Base-by-base conservation (phyloP, 176 grass and related monocot genomes). In the Ensete ventricosum region DNA sequence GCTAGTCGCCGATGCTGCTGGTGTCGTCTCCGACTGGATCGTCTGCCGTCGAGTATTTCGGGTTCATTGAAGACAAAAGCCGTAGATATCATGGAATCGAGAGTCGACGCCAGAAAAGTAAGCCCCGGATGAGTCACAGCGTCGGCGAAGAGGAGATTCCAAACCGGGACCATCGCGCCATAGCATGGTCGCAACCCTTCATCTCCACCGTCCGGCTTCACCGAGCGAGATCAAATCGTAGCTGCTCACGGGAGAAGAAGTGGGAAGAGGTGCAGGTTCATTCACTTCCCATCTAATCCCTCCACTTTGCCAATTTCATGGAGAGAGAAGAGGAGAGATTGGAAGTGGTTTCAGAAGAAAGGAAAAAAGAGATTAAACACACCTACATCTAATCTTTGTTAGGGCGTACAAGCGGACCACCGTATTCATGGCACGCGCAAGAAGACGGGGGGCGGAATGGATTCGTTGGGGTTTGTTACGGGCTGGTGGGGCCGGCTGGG, bases 151-250 rank as follows among this genome's bases (percentile, higher is more conserved):
- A 78, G 83, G 77, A 83, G 83, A 58, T 60, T 85, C 85, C 74
- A 71, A 63, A 74, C 83, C 85, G 71, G 20, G 20, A 91, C 89
- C 89, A 91, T 91, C 80, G 77, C 85, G 58, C 85, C 83, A 91
- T 81, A 73, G 83, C 85, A 88, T 85, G 55, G 64, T 58, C 80
- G 16, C 50, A 21, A 52, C 67, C 67, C 60, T 74, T 79, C 84
- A 58, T 25, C 54, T 54, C 16, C 79, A 79, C 55, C 73, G 9
- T 75, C 29, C 83, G 71, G 9, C 69, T 48, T 55, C 69, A 71
- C 4, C 34, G 34, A 4, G 52, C 19, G 21, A 72, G 24, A 13
- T 8, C 11, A 14, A 73, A 0, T 5, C 11, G 12, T 17, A 73
- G 17, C 4, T 11, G 24, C 14, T 50, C 16, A 69, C 9, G 67